Evolutionary conservation across 2,329 filamentous ascomycete species (phyloP).

Genomic region (Diaporthe capsici): DNA sequence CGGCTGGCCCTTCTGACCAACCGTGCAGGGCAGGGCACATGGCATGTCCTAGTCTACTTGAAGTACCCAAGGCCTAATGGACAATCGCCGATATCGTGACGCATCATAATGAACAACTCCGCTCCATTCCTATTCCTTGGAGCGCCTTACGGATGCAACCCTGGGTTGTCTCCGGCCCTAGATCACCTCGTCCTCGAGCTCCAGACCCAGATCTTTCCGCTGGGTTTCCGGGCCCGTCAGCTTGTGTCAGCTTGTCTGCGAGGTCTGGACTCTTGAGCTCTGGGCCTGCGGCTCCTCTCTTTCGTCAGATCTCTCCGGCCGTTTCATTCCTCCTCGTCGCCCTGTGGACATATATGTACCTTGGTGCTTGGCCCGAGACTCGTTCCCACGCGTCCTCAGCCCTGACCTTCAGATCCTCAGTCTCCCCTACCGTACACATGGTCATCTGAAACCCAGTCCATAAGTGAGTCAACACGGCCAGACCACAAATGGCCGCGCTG

Average conservation of each 20-base stretch:
- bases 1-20: neutral
- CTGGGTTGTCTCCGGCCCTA: neutral
- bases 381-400: neutral
- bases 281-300: slow-evolving; percentile 20
- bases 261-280: slow-evolving; percentile 14
- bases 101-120: slow-evolving; percentile 28
- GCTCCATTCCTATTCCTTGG: neutral
- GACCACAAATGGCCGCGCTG: slow-evolving; percentile 34
- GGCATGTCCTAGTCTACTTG: neutral
- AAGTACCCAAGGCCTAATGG: neutral
- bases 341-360: slow-evolving; percentile 16
- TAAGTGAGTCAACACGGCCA: neutral
- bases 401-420: neutral
- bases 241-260: neutral
- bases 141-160: slow-evolving; percentile 14
- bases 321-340: neutral
- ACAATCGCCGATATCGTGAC: slow-evolving; percentile 20
- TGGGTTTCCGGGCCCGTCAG: neutral
- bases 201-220: slow-evolving; percentile 23
- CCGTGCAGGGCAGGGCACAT: neutral
- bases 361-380: slow-evolving; percentile 2
- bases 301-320: slow-evolving; percentile 15
- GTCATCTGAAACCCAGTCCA: neutral
- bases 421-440: neutral
- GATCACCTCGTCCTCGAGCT: neutral